These are phyloP conservation scores for Malassezia psittaci DNA, from an alignment of 1,284 basidiomycete species.

Conservation along the genomic window DNA sequence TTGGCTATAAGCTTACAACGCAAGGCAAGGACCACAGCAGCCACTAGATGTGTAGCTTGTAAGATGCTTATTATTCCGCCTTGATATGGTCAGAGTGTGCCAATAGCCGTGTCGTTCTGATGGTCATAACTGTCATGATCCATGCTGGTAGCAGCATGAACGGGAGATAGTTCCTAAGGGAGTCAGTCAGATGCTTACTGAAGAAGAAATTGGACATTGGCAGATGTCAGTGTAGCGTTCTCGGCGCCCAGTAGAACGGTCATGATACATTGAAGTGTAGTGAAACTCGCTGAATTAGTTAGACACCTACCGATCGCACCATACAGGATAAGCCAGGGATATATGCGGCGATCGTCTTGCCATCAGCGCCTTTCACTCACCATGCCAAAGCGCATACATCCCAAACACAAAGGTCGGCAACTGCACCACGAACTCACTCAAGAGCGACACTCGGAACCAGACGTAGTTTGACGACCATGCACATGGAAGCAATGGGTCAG, in stretches of 20 bases:
- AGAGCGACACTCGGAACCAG: conserved; percentile 18
- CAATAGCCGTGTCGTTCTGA: conserved; percentile 1
- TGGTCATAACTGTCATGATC: conserved; percentile 7
- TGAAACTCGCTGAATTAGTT: conserved; percentile 7
- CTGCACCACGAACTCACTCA: conserved; percentile 19
- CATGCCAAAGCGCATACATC: conserved; percentile 9
- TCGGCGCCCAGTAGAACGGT: conserved; percentile 16
- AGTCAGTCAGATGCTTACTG: conserved; percentile 9
- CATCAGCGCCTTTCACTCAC: conserved; percentile 1
- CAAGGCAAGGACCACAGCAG: conserved; percentile 4
- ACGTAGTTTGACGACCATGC: conserved; percentile 13
- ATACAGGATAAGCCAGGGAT: conserved; percentile 16
- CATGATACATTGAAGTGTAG: conserved; percentile 19
- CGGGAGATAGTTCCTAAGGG: conserved; percentile 15
- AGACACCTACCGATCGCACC: conserved; percentile 11
- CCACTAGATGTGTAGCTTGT: conserved; percentile 2
- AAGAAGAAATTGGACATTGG: conserved; percentile 13
- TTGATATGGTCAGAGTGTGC: neutral
- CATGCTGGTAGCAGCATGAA: conserved; percentile 13
- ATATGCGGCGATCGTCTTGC: conserved; percentile 16
- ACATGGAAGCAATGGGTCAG: conserved; percentile 17
- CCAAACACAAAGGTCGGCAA: conserved; percentile 18
- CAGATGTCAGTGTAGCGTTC: conserved; percentile 8
- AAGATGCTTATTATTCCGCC: neutral
- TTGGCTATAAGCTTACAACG: conserved; percentile 16